Conservation (phyloP, 129 eudicot species). For the Scalesia atractyloides region DNA sequence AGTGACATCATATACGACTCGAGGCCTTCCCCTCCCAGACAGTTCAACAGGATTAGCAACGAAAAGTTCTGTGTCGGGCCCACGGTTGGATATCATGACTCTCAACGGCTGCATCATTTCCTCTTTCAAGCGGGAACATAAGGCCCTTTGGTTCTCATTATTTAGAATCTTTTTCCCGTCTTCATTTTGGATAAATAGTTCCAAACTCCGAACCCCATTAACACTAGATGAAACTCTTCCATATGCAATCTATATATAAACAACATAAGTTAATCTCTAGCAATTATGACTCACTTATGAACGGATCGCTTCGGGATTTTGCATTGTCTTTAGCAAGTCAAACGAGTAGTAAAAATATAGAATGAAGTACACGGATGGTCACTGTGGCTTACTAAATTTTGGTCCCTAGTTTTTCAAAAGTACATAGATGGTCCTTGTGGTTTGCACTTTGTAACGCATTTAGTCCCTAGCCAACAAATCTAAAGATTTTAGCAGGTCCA, state of each 20-base stretch:
- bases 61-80: constrained; percentile 88
- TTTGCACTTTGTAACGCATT: no score
- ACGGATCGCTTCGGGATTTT: background rate
- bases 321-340: background rate
- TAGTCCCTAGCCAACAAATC: no score
- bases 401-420: no score
- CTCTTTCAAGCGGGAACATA: constrained; percentile 79
- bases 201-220: constrained; percentile 69
- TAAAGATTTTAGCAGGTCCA: no score
- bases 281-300: background rate
- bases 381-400: no score
- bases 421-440: no score
- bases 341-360: background rate
- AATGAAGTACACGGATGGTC: no score
- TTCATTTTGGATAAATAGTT: constrained; percentile 67
- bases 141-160: constrained; percentile 47
- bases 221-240: constrained; percentile 65
- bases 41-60: constrained; percentile 94
- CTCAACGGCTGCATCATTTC: constrained; percentile 91
- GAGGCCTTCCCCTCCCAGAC: constrained; percentile 90
- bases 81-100: constrained; percentile 74
- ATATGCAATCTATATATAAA: constrained; percentile 55
- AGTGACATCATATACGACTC: constrained; percentile 87
- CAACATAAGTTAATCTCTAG: constrained; percentile 9
- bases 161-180: constrained; percentile 83